phyloP scores from a whole-genome alignment of 139 green algal genomes.

The Auxenochlorella pyrenoidosa region DNA sequence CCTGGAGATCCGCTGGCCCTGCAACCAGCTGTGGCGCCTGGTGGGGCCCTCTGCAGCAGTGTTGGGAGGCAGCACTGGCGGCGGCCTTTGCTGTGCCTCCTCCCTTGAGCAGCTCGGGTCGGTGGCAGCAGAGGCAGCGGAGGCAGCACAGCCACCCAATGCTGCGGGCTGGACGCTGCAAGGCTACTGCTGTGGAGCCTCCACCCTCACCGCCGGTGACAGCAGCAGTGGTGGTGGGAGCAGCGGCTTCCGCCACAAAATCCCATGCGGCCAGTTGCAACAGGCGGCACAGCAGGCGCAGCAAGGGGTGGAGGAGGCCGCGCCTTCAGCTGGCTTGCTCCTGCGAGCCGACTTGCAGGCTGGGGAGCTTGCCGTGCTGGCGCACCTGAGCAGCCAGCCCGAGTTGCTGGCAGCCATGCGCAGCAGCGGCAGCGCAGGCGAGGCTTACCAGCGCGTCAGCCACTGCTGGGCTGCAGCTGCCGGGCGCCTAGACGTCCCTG shows the following conservation, averaged over 20 bases:
- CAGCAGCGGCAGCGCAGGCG: neutral
- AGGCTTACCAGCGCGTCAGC: conserved; percentile 7
- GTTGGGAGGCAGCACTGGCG: neutral
- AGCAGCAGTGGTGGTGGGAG: neutral
- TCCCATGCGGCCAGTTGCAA: neutral
- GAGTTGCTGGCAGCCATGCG: conserved; percentile 6
- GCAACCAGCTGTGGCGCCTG: conserved; percentile 36
- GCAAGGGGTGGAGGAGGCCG: neutral
- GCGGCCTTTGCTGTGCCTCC: neutral
- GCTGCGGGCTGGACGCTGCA: neutral
- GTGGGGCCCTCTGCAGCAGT: neutral
- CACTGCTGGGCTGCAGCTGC: conserved; percentile 33
- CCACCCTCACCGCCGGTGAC: neutral
- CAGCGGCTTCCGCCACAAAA: neutral
- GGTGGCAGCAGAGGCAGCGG: neutral
- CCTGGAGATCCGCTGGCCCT: conserved; percentile 10
- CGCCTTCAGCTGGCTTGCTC: neutral
- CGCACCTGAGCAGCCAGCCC: conserved; percentile 17
- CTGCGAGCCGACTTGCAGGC: conserved; percentile 8
- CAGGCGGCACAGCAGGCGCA: neutral
- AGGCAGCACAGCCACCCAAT: neutral
- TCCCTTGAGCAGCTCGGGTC: neutral
- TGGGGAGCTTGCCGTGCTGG: conserved; percentile 31
- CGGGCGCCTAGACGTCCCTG: conserved; percentile 12
- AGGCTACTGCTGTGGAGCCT: neutral